These are phyloP conservation scores for Pleurotus ostreatus DNA, from an alignment of 768 basidiomycete genomes.

Conservation along the genomic window DNA sequence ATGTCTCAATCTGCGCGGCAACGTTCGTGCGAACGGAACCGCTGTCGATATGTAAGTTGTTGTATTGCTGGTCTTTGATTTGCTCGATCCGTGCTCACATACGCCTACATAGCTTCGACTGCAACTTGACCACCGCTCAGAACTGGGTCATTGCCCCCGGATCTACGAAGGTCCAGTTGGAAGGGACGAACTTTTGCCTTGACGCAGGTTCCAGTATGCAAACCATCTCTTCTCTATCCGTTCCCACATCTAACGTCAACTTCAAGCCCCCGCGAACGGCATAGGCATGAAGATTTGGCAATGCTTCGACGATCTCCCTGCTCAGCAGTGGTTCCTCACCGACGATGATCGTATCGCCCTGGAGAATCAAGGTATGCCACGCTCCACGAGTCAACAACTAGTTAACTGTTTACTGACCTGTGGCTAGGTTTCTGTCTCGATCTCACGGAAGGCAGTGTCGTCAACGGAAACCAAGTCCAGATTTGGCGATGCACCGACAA, in stretches of 20 bases:
- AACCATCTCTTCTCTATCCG: neutral
- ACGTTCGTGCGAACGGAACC: slow-evolving; percentile 20
- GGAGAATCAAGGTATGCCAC: neutral
- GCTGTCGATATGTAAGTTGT: slow-evolving; percentile 23
- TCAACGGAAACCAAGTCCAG: slow-evolving; percentile 4
- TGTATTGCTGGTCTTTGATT: neutral
- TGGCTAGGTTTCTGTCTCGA: slow-evolving; percentile 2
- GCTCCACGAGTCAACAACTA: neutral
- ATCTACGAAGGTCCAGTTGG: slow-evolving; percentile 23
- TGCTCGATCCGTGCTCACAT: neutral
- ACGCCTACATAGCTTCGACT: slow-evolving; percentile 24
- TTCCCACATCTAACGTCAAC: neutral
- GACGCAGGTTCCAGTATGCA: slow-evolving; percentile 30
- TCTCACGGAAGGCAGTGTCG: neutral
- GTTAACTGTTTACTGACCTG: neutral
- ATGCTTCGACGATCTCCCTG: slow-evolving; percentile 4
- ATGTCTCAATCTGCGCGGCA: slow-evolving; percentile 25
- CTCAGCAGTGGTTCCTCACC: slow-evolving; percentile 6
- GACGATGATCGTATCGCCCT: slow-evolving; percentile 2
- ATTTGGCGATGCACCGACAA: slow-evolving; percentile 7
- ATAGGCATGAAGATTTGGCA: slow-evolving; percentile 7
- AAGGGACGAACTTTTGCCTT: slow-evolving; percentile 26
- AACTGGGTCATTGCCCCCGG: slow-evolving; percentile 27
- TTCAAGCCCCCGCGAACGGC: slow-evolving; percentile 2
- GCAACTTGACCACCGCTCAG: slow-evolving; percentile 26